These are phyloP conservation scores for Termitomyces titanicus DNA, from an alignment of 768 basidiomycete species.

Conservation along the genomic window DNA sequence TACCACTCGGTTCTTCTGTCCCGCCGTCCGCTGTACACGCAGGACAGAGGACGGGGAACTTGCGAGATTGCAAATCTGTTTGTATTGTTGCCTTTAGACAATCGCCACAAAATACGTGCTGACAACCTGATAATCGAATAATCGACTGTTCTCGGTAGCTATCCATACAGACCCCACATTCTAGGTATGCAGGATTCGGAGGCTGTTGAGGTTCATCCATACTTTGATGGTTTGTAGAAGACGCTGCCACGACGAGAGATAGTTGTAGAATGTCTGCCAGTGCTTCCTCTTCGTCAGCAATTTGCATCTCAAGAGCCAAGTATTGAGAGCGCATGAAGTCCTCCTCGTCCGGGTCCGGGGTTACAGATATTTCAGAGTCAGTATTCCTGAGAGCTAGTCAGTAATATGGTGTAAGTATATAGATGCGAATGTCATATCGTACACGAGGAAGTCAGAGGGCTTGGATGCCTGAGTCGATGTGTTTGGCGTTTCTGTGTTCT, in stretches of 20 bases:
- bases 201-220: background rate
- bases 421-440: background rate
- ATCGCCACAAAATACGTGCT: conserved; percentile 49
- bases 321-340: background rate
- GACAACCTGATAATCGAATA: conserved; percentile 28
- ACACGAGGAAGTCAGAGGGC: background rate
- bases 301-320: background rate
- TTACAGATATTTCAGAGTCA: too few relatives aligned
- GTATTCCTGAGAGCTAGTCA: background rate
- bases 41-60: conserved; percentile 61
- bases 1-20: background rate
- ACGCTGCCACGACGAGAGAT: background rate
- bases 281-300: background rate
- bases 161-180: conserved; percentile 58
- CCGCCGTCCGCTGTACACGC: conserved; percentile 35
- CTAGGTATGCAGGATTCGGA: background rate
- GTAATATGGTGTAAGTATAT: background rate
- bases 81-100: conserved; percentile 43
- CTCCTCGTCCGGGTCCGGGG: background rate
- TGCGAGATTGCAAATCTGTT: conserved; percentile 46
- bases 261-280: background rate
- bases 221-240: background rate
- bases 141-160: conserved; percentile 20
- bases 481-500: too few relatives aligned
- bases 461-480: background rate